Conservation (phyloP, 1,139 yeast species). For the Magnusiomyces fungicola region DNA sequence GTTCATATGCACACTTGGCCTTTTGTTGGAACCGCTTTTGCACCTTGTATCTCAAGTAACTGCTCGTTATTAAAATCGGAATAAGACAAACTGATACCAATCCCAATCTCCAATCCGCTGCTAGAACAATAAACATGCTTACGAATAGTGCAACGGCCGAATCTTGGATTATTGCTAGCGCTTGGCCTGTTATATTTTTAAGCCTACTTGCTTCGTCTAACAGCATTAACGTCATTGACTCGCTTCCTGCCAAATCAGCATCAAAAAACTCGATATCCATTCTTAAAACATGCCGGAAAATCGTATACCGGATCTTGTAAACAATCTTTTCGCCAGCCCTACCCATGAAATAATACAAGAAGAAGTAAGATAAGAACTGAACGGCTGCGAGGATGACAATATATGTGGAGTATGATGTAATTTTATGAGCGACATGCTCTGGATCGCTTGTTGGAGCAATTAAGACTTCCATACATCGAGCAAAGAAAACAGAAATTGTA, state of each 20-base stretch:
- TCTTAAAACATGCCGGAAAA: constrained; percentile 39
- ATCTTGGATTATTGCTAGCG: constrained; percentile 70
- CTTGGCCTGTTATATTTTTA: constrained; percentile 80
- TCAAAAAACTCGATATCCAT: constrained; percentile 86
- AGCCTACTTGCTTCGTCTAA: constrained; percentile 59
- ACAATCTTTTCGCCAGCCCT: constrained; percentile 26
- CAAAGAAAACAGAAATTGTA: constrained; percentile 35
- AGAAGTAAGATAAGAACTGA: constrained; percentile 28
- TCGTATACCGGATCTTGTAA: constrained; percentile 28
- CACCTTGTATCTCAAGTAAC: constrained; percentile 76
- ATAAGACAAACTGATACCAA: constrained; percentile 51
- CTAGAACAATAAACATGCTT: constrained; percentile 70
- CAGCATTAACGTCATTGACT: constrained; percentile 11
- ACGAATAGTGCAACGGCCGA: constrained; percentile 57
- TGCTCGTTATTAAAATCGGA: constrained; percentile 63
- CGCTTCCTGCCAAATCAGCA: constrained; percentile 14
- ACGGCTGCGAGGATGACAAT: constrained; percentile 36
- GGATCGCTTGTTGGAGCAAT: constrained; percentile 31
- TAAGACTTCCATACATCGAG: constrained; percentile 33
- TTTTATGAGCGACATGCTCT: constrained; percentile 30
- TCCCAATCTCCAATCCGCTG: constrained; percentile 60
- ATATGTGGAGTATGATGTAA: constrained; percentile 34
- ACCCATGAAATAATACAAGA: constrained; percentile 27
- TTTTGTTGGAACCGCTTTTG: constrained; percentile 59
- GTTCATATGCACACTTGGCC: constrained; percentile 34